Evolutionary conservation across 2,329 filamentous ascomycete genomes (phyloP), one percentile per base, ranked within the genome.

Genomic region (Monilinia aucupariae): DNA sequence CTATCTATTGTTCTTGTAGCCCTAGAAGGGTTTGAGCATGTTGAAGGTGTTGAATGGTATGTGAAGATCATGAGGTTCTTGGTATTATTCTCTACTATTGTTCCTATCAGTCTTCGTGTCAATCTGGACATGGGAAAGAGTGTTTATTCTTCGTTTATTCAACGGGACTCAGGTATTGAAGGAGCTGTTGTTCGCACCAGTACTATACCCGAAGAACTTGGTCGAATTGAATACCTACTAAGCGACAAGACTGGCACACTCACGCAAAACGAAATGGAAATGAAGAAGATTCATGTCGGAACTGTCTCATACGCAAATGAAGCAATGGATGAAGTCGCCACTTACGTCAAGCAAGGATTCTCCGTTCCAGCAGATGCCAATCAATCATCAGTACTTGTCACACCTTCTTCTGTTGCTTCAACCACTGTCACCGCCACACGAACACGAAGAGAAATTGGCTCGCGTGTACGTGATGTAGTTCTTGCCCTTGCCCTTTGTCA

Each of bases 201-300:
- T 74, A 99, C 94, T 0, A 99, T 99, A 52, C 96, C 94, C 0
- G 94, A 99, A 75, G 94, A 99, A 71, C 79, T 99, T 3, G 94
- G 94, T 9, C 85, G 96, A 30, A 96, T 99, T 51, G 94, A 99
- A 75, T 99, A 99, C 74, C 81, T 99, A 2, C 81, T 99, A 37
- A 97, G 91, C 67, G 94, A 99, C 76, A 99, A 99, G 76, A 99
- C 94, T 0, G 94, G 94, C n/a, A 99, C 94, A 1, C 76, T 99
- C 64, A 99, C 94, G 0, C 92, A 97, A 70, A 99, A 99, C 72
- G 91, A 96, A 72, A 97, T 97, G 92, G 93, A 97, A 73, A 88
- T 99, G 82, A 96, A 96, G 74, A 99, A 99, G 77, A 93, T 99
- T 7, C 96, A 99, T 72, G 91, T 99, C 60, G 94, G 96, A 12